These are phyloP conservation scores for Circinella umbellata DNA, from an alignment of 371 early-diverging fungal species.

Conservation along the genomic window DNA sequence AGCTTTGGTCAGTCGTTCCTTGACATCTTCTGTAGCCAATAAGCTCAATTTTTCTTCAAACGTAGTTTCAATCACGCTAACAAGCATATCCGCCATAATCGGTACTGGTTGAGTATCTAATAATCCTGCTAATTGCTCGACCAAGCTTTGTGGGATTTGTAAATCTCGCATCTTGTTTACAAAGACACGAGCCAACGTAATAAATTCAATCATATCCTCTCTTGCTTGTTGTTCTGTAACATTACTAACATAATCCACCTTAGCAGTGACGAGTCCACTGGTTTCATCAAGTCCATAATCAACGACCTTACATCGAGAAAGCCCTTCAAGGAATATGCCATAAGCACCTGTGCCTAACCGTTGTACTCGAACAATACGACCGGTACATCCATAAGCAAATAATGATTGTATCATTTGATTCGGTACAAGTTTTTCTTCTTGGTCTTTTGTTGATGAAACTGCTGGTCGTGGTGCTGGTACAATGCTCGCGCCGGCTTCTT, in stretches of 20 bases:
- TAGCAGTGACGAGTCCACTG: not conserved
- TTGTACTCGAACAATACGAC: constrained; percentile 47
- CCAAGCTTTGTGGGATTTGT: constrained; percentile 63
- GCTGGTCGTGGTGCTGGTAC: not conserved
- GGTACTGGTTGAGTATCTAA: constrained; percentile 65
- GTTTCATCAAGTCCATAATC: not conserved
- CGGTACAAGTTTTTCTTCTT: constrained; percentile 20
- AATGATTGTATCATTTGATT: constrained; percentile 18
- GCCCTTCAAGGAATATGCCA: constrained; percentile 46
- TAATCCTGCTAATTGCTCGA: constrained; percentile 66
- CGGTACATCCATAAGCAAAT: constrained; percentile 44
- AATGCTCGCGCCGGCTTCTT: not conserved
- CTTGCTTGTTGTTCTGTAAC: not conserved
- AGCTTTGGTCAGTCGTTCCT: constrained; percentile 61
- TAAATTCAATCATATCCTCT: not conserved
- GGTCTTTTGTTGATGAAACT: not conserved
- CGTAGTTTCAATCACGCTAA: constrained; percentile 73
- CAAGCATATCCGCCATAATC: constrained; percentile 72
- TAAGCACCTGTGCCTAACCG: constrained; percentile 43
- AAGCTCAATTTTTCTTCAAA: constrained; percentile 76
- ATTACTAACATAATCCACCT: not conserved
- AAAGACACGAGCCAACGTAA: constrained; percentile 58
- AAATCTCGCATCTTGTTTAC: constrained; percentile 67
- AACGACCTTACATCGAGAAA: constrained; percentile 39
- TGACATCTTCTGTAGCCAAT: constrained; percentile 60